Evolutionary conservation across 495 filamentous ascomycete species (phyloP), one percentile per base, ranked within the genome.

Genomic region (Penicillium waksmanii): DNA sequence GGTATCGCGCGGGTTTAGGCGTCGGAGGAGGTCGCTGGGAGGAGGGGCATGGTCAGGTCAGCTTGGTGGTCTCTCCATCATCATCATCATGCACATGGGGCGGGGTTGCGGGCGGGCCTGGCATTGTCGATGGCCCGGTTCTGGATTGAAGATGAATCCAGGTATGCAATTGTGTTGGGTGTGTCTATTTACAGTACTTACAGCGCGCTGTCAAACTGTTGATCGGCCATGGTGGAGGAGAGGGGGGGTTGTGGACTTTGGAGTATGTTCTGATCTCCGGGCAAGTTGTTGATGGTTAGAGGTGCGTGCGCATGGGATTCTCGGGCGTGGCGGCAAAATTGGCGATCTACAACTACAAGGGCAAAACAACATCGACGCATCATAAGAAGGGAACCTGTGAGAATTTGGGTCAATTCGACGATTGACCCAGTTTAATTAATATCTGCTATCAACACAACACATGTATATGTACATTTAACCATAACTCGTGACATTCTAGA

Each of bases 21-120:
- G 95, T 63, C 96, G 95, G 77, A 99, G 95, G 64, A 99, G 93
- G 81, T 99, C 95, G 68, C 95, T 98, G 69, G 25, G 40, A 60
- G 52, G 18, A 43, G 43, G 49, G 17, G 15, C 4, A 9, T 62
- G 60, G 70, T 71, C 67, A 75, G 60, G 70, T 71, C 67, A 75
- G 73, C 64, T 70, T 40, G 23, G 36, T 47, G 51, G 53, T 57
- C 43, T 51, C 48, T 52, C 43, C 27, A 31, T 31, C 27, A 31
- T 31, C 25, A 27, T 27, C 27, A 31, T 55, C 36, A 19, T 67
- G 64, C 58, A 58, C 61, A 61, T 55, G 35, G 58, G 66, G 67
- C 63, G 73, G 73, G 64, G 73, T 72, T 65, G 54, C 48, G 64
- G 58, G 53, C 36, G 36, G 50, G 27, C 18, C 27, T 31, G 12